Conservation (phyloP, 768 basidiomycete genomes). For the Agrocybe chaxingu region DNA sequence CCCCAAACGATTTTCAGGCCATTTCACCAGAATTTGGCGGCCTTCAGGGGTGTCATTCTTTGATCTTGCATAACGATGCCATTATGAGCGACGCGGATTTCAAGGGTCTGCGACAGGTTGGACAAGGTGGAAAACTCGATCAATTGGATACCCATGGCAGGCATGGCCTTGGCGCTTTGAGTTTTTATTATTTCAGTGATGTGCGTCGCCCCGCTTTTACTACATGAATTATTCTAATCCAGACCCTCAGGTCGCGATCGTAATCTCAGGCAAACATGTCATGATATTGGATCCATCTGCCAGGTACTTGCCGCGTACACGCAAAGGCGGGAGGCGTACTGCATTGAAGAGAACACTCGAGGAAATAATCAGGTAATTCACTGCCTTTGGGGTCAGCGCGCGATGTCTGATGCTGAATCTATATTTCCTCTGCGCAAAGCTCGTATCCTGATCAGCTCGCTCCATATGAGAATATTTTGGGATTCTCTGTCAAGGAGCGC, state of each 20-base stretch:
- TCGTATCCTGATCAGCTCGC: constrained; percentile 38
- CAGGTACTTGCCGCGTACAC: constrained; percentile 29
- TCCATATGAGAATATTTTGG: constrained; percentile 32
- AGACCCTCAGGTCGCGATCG: constrained; percentile 18
- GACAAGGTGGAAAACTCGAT: constrained; percentile 38
- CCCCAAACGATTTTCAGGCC: not conserved
- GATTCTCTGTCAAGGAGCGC: constrained; percentile 23
- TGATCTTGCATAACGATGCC: constrained; percentile 43
- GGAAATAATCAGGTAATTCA: constrained; percentile 26
- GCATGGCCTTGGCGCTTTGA: constrained; percentile 47
- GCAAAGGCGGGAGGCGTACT: constrained; percentile 19
- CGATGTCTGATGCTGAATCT: not conserved
- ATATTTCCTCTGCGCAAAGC: not conserved
- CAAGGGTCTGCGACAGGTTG: constrained; percentile 39
- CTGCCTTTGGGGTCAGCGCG: not conserved
- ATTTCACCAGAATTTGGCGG: constrained; percentile 29
- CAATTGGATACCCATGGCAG: constrained; percentile 39
- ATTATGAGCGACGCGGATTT: constrained; percentile 38
- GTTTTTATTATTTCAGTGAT: constrained; percentile 48
- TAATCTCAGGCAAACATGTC: constrained; percentile 26
- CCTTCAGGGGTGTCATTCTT: constrained; percentile 28
- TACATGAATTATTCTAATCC: not conserved
- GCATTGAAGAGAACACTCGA: constrained; percentile 25
- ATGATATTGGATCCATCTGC: constrained; percentile 44
- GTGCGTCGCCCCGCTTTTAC: constrained; percentile 20